Percentiles rank a stretch among this genome's conserved stretches.
phyloP scores from a whole-genome alignment of 345 rosid species.

The Citrus hindsii region DNA sequence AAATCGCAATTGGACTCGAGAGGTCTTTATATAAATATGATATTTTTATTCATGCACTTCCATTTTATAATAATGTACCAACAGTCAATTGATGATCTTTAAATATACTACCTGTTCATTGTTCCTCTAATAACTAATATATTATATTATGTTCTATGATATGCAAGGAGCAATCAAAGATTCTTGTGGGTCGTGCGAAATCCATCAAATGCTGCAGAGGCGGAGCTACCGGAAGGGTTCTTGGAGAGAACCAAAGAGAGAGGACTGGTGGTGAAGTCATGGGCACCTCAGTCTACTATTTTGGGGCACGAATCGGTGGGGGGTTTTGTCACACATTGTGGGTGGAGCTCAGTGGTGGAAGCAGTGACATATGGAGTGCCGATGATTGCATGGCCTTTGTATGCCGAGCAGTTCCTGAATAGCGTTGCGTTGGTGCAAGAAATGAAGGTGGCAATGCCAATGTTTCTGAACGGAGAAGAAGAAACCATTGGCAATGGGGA shows the following conservation, averaged over 20 bases:
- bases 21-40: background rate
- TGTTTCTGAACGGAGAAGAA: background rate
- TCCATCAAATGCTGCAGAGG: conserved; percentile 9
- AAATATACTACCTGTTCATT: no score
- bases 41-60: background rate
- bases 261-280: conserved; percentile 26
- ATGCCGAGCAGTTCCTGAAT: conserved; percentile 30
- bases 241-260: conserved; percentile 23
- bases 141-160: no score
- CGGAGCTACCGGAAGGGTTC: conserved; percentile 26
- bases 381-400: conserved; percentile 33
- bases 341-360: conserved; percentile 37
- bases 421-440: conserved; percentile 25
- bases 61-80: no score
- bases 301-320: conserved; percentile 22
- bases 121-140: no score
- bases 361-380: conserved; percentile 31
- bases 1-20: conserved; percentile 22
- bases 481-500: background rate
- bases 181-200: conserved; percentile 26
- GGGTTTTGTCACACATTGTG: conserved; percentile 28
- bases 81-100: no score
- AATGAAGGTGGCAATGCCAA: conserved; percentile 23
- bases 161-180: conserved; percentile 4
- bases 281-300: conserved; percentile 26